phyloP scores from a whole-genome alignment of 306 rosid species.

The Medicago lupulina region DNA sequence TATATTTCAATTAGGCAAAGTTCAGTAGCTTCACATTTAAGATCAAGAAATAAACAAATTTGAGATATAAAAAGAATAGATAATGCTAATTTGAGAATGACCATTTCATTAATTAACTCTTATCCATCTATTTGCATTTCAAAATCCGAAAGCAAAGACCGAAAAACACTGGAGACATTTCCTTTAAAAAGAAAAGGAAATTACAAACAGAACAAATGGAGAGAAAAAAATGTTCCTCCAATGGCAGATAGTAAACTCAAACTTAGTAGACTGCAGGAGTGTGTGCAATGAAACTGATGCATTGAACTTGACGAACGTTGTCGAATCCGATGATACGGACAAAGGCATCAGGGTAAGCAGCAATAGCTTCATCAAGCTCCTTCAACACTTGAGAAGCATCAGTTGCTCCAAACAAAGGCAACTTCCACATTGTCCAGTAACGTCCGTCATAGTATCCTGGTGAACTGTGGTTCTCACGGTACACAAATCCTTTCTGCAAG shows the following conservation, averaged over 20 bases:
- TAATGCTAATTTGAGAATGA: neutral
- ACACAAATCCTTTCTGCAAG: constrained; percentile 52
- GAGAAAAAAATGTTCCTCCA: neutral
- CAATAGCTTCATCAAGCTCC: constrained; percentile 58
- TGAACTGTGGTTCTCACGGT: constrained; percentile 66
- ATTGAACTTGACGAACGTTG: constrained; percentile 76
- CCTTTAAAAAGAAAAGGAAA: neutral
- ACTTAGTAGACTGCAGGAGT: constrained; percentile 45
- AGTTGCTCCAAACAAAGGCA: constrained; percentile 86
- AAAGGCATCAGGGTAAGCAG: constrained; percentile 50
- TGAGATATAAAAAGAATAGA: neutral
- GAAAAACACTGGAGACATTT: constrained; percentile 23
- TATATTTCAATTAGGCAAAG: no score
- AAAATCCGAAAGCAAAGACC: constrained; percentile 26
- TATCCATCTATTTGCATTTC: constrained; percentile 41
- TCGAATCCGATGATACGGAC: constrained; percentile 82
- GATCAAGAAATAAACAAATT: no score
- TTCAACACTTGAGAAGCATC: constrained; percentile 58
- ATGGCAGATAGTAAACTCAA: neutral
- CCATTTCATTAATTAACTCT: constrained; percentile 28
- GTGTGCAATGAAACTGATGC: constrained; percentile 88
- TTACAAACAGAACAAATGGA: constrained; percentile 6
- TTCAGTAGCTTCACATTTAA: no score
- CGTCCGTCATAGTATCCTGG: constrained; percentile 89
- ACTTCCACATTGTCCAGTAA: constrained; percentile 90